Base-by-base conservation (phyloP, 305 asterid genomes). In the Fraxinus velutina region DNA sequence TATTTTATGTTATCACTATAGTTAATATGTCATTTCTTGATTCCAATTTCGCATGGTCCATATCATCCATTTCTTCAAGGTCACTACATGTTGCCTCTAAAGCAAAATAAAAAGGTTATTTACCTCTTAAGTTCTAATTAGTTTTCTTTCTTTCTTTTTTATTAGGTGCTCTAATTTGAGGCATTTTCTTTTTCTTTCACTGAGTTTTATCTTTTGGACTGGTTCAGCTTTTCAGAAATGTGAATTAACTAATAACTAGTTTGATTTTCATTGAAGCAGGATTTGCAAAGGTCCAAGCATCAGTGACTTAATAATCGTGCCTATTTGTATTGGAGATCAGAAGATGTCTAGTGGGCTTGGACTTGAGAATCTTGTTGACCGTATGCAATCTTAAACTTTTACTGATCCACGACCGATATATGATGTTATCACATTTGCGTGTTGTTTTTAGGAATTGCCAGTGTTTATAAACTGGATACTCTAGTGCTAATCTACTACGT, bases 321-420 rank as follows among this genome's bases (percentile, higher is more conserved):
- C 75, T 47, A 4, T 33, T 39, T 84, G 55, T 78, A 71, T 77
- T 34, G 78, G 50, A 79, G 80, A 75, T 75, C 80, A 79, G 82
- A 86, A 85, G 85, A 93, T 93, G 98, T 86, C 98, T 22, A 83
- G 62, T 81, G 96, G 89, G 29, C 79, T 88, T 77, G 98, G 97
- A 76, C 94, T 93, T 6, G 98, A 93, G 89, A 44, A 91, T 83
- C 94, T 93, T 79, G 98, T 93, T 78, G 97, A 92, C 82, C 97
- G 98, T 93, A 86, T 39, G 97, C 81, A 79, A 39, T 57, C 77
- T 71, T 33, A 24, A 42, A 55, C 80, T 78, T 70, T 32, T 83
- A 33, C 80, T 70, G 79, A 34, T 71, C 55, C 39, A 82, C 19
- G 5, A 17, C 73, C 75, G n/a, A 33, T 42, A 36, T 42, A 70